Percentiles rank a stretch among this genome's conserved stretches.
These are phyloP conservation scores for Setomelanomma holmii DNA, from an alignment of 2,329 filamentous ascomycete species.

Conservation along the genomic window DNA sequence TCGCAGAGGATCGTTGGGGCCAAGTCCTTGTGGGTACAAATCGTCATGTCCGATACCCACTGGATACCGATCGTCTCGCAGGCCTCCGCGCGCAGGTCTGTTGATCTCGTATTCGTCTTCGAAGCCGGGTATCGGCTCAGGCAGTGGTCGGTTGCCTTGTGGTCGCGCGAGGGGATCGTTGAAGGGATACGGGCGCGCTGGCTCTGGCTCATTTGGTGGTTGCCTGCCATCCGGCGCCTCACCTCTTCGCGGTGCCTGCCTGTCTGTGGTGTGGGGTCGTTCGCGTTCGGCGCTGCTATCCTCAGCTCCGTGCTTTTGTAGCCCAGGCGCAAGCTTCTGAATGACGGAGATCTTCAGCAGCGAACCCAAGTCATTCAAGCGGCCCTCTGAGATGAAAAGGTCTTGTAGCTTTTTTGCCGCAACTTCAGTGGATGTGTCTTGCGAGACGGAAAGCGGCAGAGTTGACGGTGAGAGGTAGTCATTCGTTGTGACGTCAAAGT, in stretches of 20 bases:
- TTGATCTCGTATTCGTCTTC: conserved; percentile 92
- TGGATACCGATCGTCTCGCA: conserved; percentile 60
- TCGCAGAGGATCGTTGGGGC: conserved; percentile 82
- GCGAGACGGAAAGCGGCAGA: conserved; percentile 59
- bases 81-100: conserved; percentile 65
- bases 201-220: conserved; percentile 60
- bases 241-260: conserved; percentile 43
- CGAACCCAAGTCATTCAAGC: conserved; percentile 71
- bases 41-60: conserved; percentile 83
- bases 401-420: conserved; percentile 56
- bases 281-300: conserved; percentile 51
- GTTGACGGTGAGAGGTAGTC: conserved; percentile 75
- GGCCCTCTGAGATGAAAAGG: conserved; percentile 76
- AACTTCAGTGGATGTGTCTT: conserved; percentile 56
- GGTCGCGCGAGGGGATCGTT: conserved; percentile 69
- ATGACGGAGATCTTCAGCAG: conserved; percentile 81
- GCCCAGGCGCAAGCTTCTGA: conserved; percentile 79
- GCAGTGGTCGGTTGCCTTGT: conserved; percentile 66
- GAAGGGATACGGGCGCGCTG: conserved; percentile 72
- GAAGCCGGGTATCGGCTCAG: conserved; percentile 87
- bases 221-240: conserved; percentile 52
- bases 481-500: conserved; percentile 74
- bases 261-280: conserved; percentile 49
- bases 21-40: conserved; percentile 83
- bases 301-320: conserved; percentile 81